Conservation (phyloP, 2,329 filamentous ascomycete species). For the Plectosphaerella plurivora region DNA sequence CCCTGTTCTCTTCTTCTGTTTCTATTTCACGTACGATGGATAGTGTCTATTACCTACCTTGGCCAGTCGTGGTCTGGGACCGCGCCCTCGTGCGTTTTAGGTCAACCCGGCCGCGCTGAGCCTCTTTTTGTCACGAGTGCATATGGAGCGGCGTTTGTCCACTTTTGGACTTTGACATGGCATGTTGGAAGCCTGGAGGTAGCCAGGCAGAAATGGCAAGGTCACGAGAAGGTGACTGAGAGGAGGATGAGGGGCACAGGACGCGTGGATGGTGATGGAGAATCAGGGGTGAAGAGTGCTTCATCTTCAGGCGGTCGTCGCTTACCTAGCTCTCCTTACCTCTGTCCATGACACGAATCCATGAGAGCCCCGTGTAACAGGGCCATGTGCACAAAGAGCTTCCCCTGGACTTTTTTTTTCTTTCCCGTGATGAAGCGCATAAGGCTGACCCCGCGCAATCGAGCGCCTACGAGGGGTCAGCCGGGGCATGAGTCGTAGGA, state of each 20-base stretch:
- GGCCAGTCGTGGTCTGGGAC: no score
- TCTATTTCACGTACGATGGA: not conserved
- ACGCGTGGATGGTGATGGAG: not conserved
- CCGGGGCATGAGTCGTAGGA: not conserved
- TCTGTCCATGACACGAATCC: not conserved
- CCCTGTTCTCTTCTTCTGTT: not conserved
- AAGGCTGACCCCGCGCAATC: not conserved
- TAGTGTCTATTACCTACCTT: not conserved
- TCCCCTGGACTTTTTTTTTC: not conserved
- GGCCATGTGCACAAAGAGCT: not conserved
- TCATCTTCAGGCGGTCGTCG: not conserved
- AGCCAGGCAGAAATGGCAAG: no score
- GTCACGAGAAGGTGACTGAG: not conserved
- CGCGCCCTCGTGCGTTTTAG: not conserved
- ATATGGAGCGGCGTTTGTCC: conserved; percentile 2
- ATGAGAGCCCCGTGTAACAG: not conserved
- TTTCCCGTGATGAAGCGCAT: not conserved
- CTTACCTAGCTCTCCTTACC: not conserved
- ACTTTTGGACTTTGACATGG: no score
- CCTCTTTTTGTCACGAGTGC: not conserved
- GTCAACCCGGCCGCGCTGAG: not conserved
- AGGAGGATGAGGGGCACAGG: not conserved
- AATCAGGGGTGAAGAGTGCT: not conserved
- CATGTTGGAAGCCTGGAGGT: no score
- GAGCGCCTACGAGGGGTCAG: not conserved